Conservation (phyloP, 2,329 filamentous ascomycete species). For the Aspergillus spinulosporus region DNA sequence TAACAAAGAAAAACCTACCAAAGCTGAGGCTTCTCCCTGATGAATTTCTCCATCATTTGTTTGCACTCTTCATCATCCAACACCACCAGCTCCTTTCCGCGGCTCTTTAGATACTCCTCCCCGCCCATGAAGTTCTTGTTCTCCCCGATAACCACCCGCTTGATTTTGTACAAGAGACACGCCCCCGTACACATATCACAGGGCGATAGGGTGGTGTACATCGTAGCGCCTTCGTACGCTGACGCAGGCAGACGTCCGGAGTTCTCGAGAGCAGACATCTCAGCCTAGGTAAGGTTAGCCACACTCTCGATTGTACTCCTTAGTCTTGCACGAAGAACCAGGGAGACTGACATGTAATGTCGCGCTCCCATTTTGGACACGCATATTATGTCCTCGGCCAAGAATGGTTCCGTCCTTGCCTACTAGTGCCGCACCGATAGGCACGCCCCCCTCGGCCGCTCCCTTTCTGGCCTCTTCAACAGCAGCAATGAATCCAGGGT, state of each 20-base stretch:
- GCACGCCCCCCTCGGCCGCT: constrained; percentile 58
- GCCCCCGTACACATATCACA: constrained; percentile 83
- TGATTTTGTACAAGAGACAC: constrained; percentile 72
- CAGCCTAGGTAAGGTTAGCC: constrained; percentile 54
- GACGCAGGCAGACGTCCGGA: constrained; percentile 70
- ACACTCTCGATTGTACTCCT: neutral
- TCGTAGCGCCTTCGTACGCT: constrained; percentile 70
- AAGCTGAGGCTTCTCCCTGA: constrained; percentile 68
- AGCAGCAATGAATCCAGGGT: constrained; percentile 58
- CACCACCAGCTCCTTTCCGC: constrained; percentile 72
- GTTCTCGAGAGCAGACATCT: constrained; percentile 73
- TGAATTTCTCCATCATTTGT: constrained; percentile 70
- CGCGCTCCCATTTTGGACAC: constrained; percentile 69
- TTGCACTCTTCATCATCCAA: constrained; percentile 65
- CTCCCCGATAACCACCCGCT: constrained; percentile 73
- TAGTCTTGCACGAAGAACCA: neutral
- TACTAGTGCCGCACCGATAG: constrained; percentile 64
- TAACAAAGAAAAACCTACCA: constrained; percentile 54
- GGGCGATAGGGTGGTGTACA: constrained; percentile 78
- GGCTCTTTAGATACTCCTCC: constrained; percentile 66
- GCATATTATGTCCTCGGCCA: constrained; percentile 72
- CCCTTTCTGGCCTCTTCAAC: constrained; percentile 59
- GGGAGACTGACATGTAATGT: constrained; percentile 64
- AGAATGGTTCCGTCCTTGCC: constrained; percentile 68
- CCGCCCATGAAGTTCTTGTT: constrained; percentile 74